A percentile compares a stretch with the other conserved stretches of the same genome.
These are phyloP conservation scores for Ustilago cynodontis DNA, from an alignment of 1,284 basidiomycete genomes.

Conservation along the genomic window DNA sequence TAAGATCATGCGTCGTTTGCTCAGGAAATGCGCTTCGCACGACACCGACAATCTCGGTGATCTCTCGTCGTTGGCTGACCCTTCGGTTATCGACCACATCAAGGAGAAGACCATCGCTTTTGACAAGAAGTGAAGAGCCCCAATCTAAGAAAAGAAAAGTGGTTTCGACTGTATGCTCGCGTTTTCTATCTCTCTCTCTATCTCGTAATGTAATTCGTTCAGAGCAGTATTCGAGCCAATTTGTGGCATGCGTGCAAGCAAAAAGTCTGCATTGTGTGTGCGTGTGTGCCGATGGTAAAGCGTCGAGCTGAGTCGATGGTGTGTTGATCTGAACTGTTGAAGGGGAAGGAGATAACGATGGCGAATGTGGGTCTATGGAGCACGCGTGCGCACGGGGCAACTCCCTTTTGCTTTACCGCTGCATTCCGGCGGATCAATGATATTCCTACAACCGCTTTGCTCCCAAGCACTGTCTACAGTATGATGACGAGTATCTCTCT, in stretches of 20 bases:
- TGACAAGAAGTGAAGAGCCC: constrained; percentile 32
- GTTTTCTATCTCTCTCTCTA: not conserved
- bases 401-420: not conserved
- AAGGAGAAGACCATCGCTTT: constrained; percentile 56
- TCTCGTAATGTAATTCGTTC: constrained; percentile 1
- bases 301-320: not conserved
- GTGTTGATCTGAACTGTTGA: no score
- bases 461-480: no score
- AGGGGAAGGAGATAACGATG: not conserved
- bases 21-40: constrained; percentile 93
- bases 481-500: not conserved
- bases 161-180: not conserved
- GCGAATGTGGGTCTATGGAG: not conserved
- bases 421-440: not conserved
- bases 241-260: not conserved
- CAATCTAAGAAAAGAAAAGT: no score
- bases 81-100: constrained; percentile 65
- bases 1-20: constrained; percentile 93
- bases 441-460: not conserved
- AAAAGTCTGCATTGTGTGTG: no score
- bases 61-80: constrained; percentile 87
- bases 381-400: constrained; percentile 16
- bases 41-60: constrained; percentile 92
- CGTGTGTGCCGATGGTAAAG: not conserved
- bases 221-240: not conserved